Conservation (phyloP, 1,139 yeast species). For the Hemisphaericaspora subhashii region DNA sequence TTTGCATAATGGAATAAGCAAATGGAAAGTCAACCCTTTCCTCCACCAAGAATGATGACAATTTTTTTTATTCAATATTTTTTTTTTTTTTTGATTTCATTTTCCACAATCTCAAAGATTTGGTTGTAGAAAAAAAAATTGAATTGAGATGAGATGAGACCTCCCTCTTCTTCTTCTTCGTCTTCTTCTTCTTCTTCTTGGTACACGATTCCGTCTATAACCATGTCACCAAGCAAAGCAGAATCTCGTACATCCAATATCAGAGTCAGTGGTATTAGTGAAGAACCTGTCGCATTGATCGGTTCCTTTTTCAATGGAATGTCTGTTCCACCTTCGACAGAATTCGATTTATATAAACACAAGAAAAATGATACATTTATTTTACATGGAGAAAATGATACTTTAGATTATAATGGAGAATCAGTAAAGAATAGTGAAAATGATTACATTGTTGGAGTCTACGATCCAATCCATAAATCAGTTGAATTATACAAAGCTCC, state of each 20-base stretch:
- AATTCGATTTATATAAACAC: constrained; percentile 63
- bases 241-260: constrained; percentile 15
- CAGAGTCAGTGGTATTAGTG: too few species aligned
- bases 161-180: too few species aligned
- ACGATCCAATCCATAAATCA: constrained; percentile 58
- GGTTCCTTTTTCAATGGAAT: constrained; percentile 77
- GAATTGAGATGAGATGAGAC: not conserved
- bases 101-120: too few species aligned
- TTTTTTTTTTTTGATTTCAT: not conserved
- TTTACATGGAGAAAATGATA: constrained; percentile 76
- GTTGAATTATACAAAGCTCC: constrained; percentile 67
- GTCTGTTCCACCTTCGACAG: constrained; percentile 55
- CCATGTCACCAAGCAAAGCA: constrained; percentile 1
- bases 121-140: constrained; percentile 12
- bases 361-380: constrained; percentile 47
- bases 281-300: constrained; percentile 41
- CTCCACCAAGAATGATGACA: too few species aligned
- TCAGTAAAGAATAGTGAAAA: constrained; percentile 41
- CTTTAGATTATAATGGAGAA: constrained; percentile 71
- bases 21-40: too few species aligned
- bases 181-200: not conserved
- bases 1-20: too few species aligned
- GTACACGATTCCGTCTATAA: constrained; percentile 7
- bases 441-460: constrained; percentile 65
- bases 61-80: too few species aligned